phyloP scores from a whole-genome alignment of 2,329 filamentous ascomycete genomes.

The Leptographium wingfieldii region DNA sequence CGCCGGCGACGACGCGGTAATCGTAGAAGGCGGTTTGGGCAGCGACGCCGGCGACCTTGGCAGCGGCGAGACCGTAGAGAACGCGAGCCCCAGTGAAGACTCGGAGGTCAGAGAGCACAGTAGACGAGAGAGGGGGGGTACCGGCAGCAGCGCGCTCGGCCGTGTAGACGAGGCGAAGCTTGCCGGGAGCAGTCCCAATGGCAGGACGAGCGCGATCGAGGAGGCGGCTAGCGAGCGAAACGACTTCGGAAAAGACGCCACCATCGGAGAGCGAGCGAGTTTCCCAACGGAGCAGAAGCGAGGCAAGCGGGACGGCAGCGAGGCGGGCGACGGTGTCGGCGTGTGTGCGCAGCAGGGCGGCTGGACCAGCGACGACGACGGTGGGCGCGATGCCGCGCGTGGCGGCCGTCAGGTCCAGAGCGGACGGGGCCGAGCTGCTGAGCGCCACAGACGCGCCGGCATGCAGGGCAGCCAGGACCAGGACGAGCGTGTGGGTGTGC shows the following conservation, averaged over 20 bases:
- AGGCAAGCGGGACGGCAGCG: constrained; percentile 34
- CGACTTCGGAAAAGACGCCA: constrained; percentile 58
- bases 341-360: constrained; percentile 58
- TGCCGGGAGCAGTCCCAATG: constrained; percentile 52
- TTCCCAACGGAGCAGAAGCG: constrained; percentile 58
- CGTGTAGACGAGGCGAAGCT: constrained; percentile 69
- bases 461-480: constrained; percentile 73
- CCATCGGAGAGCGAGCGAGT: constrained; percentile 53
- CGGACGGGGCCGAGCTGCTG: constrained; percentile 71
- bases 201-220: constrained; percentile 46
- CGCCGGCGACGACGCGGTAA: constrained; percentile 24
- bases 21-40: constrained; percentile 54
- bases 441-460: constrained; percentile 76
- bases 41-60: constrained; percentile 80
- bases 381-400: constrained; percentile 68
- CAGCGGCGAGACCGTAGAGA: constrained; percentile 71
- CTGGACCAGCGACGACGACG: constrained; percentile 65
- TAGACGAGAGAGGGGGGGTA: constrained; percentile 51
- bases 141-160: constrained; percentile 57
- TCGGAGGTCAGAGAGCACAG: constrained; percentile 66
- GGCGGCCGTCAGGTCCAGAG: constrained; percentile 58
- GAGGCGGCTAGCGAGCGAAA: constrained; percentile 48
- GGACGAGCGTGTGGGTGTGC: constrained; percentile 63
- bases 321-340: constrained; percentile 45
- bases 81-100: constrained; percentile 69